Conservation (phyloP, 345 rosid genomes). For the Sisymbrium altissimum region DNA sequence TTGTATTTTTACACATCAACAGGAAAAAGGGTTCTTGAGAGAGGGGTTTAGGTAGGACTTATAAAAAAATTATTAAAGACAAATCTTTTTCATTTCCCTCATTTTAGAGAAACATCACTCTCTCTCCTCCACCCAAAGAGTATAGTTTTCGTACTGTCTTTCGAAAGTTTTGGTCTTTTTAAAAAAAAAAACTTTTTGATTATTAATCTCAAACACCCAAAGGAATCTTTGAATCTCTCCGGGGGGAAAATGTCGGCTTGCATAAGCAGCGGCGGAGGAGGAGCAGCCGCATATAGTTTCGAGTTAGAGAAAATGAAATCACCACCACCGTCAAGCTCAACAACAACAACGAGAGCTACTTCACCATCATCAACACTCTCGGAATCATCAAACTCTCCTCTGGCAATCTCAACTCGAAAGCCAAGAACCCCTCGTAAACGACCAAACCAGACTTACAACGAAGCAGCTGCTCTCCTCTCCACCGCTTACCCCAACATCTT, state of each 20-base stretch:
- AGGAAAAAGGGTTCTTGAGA: not conserved
- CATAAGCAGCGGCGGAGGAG: conserved; percentile 69
- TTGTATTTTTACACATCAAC: not conserved
- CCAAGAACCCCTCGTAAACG: conserved; percentile 76
- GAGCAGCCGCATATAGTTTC: conserved; percentile 51
- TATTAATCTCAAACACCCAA: too few relatives aligned
- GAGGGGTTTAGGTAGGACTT: conserved; percentile 51
- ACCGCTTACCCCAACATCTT: conserved; percentile 80
- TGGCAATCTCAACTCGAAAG: conserved; percentile 80
- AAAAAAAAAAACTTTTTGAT: not conserved
- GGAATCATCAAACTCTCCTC: conserved; percentile 63
- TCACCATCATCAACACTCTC: conserved; percentile 86
- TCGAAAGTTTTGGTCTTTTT: not conserved
- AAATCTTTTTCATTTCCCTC: not conserved
- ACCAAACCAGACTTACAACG: conserved; percentile 91
- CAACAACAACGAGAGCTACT: conserved; percentile 38
- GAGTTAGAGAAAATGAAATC: conserved; percentile 75
- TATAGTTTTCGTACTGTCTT: not conserved
- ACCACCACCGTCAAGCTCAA: conserved; percentile 46
- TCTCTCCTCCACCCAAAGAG: conserved; percentile 1
- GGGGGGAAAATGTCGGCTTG: conserved; percentile 94
- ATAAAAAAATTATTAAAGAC: too few relatives aligned
- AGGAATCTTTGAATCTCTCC: too few relatives aligned
- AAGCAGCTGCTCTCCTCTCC: conserved; percentile 92
- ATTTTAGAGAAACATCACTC: not conserved